Evolutionary conservation across 140 eudicot genomes (phyloP), one percentile per base, ranked within the genome.

Genomic region (Erigeron philadelphicus): DNA sequence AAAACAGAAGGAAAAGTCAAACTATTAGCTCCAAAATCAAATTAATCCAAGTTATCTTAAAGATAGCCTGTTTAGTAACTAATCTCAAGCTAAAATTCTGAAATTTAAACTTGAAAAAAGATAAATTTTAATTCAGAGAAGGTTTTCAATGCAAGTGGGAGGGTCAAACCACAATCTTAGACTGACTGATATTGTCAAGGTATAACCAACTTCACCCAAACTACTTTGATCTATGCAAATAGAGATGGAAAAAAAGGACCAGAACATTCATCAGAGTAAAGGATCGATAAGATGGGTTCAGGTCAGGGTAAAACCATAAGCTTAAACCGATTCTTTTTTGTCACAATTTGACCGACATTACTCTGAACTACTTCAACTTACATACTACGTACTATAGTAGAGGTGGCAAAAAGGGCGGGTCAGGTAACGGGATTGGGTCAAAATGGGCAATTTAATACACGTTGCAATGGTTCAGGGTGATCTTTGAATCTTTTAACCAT

Each of bases 1-100:
- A 43, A 62, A 64, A 71, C 67, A 72, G 53, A 61, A 47, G 17
- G 19, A 11, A n/a, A 72, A 61, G 55, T 70, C 66, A 53, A 38
- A 69, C 53, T 11, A 31, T 54, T 46, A 18, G 17, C 7, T 53
- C 31, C 5, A 60, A 5, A 31, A 50, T 50, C 21, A 50, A 18
- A 13, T 53, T 53, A 53, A 5, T 9, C 40, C 9, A 61, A 12
- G 21, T 35, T 61, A 31, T 61, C 47, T 61, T 62, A 15, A 3
- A 53, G 2, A 53, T 16, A 53, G 23, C 59, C 23, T 7, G 16
- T 7, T 53, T n/a, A 53, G n/a, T 53, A 53, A 7, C 21, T 16
- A 7, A 53, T 15, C 23, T 53, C 12, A 10, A 21, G 62, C 62
- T 57, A 41, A 21, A 57, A 21, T 21, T 53, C 59, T 6, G 23